Evolutionary conservation across 768 basidiomycete genomes (phyloP), one percentile per base, ranked within the genome.

Genomic region (Exidia glandulosa): DNA sequence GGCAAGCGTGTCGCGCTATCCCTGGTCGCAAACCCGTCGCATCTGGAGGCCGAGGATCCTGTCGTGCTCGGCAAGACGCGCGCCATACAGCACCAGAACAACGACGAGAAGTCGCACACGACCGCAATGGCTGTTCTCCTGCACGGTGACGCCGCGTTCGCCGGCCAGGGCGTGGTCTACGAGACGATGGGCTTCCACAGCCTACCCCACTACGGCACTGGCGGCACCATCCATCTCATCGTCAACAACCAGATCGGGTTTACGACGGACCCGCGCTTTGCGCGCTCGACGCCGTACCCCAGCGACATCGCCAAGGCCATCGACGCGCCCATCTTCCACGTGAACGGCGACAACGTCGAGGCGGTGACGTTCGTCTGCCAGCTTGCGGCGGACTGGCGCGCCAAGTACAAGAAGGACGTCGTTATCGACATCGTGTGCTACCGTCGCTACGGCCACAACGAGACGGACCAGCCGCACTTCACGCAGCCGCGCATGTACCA

Each of bases 201-300:
- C 69, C 81, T 99, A 52, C 93, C 93, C 27, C 86, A 82, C 75
- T 99, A 98, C 71, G 94, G 94, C 32, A 97, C 94, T 14, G 96
- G 96, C 60, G 96, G 96, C 60, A 98, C 96, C 55, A 92, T 99
- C 66, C 96, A 99, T 70, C 78, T 99, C 60, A 95, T 98, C 66
- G 93, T 98, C 65, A 98, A 98, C 79, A 98, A 98, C 75, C 95
- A 98, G 71, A 95, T 98, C 62, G 95, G 95, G 61, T 99, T 99
- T 78, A 99, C 96, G 57, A 99, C 96, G 33, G 95, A 98, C 69
- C 96, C 96, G 52, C 87, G 94, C 60, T 96, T 98, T 76, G 79
- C 95, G 52, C 94, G 96, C 60, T 98, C 95, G 19, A 99, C 96
- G 3, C 90, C 96, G 56, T 98, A 99, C 75, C 90, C 90, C 13